phyloP scores from a whole-genome alignment of 2,329 filamentous ascomycete genomes.

The Claviceps sp. region DNA sequence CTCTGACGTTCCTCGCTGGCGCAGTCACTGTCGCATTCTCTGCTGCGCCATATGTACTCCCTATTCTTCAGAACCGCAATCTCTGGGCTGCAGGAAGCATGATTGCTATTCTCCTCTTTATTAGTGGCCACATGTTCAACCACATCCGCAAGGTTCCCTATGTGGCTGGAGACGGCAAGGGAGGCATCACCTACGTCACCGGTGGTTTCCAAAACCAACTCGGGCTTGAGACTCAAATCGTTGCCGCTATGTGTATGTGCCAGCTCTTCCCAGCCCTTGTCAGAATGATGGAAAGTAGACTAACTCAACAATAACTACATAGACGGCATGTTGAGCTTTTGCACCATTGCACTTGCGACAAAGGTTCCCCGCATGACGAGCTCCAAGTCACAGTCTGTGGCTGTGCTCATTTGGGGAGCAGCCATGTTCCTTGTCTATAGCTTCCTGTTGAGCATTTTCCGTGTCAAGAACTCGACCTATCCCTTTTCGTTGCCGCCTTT shows the following conservation, averaged over 20 bases:
- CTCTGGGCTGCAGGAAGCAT: conserved; percentile 86
- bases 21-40: conserved; percentile 54
- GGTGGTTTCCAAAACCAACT: conserved; percentile 87
- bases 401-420: conserved; percentile 65
- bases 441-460: conserved; percentile 86
- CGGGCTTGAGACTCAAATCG: conserved; percentile 87
- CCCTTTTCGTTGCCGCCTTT: conserved; percentile 92
- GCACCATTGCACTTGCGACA: conserved; percentile 77
- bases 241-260: conserved; percentile 78
- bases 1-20: conserved; percentile 57
- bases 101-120: conserved; percentile 83
- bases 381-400: conserved; percentile 62
- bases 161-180: conserved; percentile 69
- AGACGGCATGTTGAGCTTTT: conserved; percentile 68
- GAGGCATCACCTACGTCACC: conserved; percentile 82
- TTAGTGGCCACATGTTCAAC: conserved; percentile 98
- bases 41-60: conserved; percentile 65
- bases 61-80: conserved; percentile 78
- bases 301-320: not conserved
- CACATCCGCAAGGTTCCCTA: conserved; percentile 95
- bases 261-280: not conserved
- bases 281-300: not conserved
- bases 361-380: conserved; percentile 86
- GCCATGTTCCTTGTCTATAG: conserved; percentile 78
- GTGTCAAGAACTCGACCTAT: conserved; percentile 88